A percentile compares a stretch with the other conserved stretches of the same genome.
These are phyloP conservation scores for Yarrowia sp. DNA, from an alignment of 805 yeast species.

Conservation along the genomic window DNA sequence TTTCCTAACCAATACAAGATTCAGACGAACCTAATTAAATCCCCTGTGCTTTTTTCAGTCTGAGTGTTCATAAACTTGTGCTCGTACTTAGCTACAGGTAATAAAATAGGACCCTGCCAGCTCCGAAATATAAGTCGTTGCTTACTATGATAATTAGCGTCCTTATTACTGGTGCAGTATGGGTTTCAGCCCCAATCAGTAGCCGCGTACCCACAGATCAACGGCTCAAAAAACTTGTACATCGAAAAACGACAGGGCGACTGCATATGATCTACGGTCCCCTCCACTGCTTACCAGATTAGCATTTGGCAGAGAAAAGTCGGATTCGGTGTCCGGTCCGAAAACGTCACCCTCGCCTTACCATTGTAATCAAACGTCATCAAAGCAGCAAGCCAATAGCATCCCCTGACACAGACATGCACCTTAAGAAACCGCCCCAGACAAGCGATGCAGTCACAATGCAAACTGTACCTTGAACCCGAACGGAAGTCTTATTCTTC, in stretches of 20 bases:
- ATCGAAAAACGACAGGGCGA: not conserved
- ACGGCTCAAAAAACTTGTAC: not conserved
- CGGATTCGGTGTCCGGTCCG: not conserved
- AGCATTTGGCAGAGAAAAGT: not conserved
- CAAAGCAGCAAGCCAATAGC: not conserved
- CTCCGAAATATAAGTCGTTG: too few species aligned
- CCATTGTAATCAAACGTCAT: too few species aligned
- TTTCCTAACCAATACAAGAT: too few species aligned
- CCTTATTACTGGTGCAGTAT: too few species aligned
- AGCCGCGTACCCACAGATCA: too few species aligned
- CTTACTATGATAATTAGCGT: too few species aligned
- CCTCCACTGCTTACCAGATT: not conserved
- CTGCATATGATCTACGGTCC: slow-evolving; percentile 10
- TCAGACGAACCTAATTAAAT: too few species aligned
- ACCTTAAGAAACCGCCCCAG: not conserved
- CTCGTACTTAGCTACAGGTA: too few species aligned
- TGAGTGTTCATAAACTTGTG: too few species aligned
- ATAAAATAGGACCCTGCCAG: too few species aligned
- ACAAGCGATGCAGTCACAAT: slow-evolving; percentile 2
- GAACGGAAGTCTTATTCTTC: not conserved
- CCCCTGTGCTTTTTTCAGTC: too few species aligned
- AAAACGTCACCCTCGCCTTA: not conserved
- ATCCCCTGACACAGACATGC: not conserved
- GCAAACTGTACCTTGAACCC: slow-evolving; percentile 10
- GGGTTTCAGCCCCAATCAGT: too few species aligned